phyloP scores from a whole-genome alignment of 2,329 filamentous ascomycete genomes.

The Aspergillus caelatus region DNA sequence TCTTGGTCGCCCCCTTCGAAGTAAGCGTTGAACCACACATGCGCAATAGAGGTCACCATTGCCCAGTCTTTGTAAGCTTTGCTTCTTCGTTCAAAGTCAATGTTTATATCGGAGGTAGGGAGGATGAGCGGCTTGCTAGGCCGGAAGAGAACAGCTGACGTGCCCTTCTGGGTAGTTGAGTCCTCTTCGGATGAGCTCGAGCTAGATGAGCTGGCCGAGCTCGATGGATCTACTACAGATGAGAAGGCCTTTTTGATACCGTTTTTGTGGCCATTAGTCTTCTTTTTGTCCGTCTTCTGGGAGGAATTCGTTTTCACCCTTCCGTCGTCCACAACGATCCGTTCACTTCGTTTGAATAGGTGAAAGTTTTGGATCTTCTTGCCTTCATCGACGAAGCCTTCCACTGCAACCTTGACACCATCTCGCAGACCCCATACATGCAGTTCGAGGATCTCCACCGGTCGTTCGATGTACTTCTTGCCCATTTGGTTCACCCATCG shows the following conservation, averaged over 20 bases:
- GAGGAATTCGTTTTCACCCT: conserved; percentile 54
- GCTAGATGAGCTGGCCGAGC: neutral
- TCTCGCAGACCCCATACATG: conserved; percentile 87
- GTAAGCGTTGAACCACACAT: conserved; percentile 95
- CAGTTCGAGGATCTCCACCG: conserved; percentile 83
- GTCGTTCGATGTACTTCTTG: conserved; percentile 80
- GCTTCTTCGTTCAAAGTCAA: conserved; percentile 85
- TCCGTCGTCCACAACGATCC: conserved; percentile 53
- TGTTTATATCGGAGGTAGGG: conserved; percentile 83
- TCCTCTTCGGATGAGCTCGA: conserved; percentile 12
- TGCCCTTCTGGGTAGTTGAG: conserved; percentile 54
- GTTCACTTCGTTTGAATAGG: conserved; percentile 72
- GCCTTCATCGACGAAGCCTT: conserved; percentile 86
- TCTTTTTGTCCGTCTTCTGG: conserved; percentile 42
- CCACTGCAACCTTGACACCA: conserved; percentile 83
- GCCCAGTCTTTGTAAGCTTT: conserved; percentile 76
- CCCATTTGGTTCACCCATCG: conserved; percentile 72
- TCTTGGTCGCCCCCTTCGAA: conserved; percentile 81
- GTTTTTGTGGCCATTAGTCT: neutral
- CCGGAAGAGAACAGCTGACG: conserved; percentile 76
- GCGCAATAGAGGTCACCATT: conserved; percentile 89
- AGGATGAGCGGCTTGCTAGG: conserved; percentile 70
- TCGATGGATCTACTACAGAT: conserved; percentile 12
- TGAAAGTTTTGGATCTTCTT: conserved; percentile 83
- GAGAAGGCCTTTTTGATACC: conserved; percentile 9